These are phyloP conservation scores for Fraxinus velutina DNA, from an alignment of 305 asterid species.

Conservation along the genomic window DNA sequence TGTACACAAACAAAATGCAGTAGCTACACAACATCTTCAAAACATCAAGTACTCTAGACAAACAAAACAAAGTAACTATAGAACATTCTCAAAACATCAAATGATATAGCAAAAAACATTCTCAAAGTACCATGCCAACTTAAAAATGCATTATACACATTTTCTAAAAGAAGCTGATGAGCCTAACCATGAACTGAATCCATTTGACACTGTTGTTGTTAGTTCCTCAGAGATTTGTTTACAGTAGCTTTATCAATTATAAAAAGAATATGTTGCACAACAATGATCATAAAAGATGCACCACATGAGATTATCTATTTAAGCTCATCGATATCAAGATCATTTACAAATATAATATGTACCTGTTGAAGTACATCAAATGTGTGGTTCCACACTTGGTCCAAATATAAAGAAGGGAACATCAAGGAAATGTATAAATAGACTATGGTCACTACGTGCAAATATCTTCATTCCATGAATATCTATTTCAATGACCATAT, in stretches of 20 bases:
- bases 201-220: conserved; percentile 19
- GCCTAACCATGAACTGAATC: conserved; percentile 17
- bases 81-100: no score
- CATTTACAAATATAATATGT: not conserved
- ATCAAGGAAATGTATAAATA: not conserved
- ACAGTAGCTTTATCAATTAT: not conserved
- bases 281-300: not conserved
- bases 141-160: no score
- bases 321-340: not conserved
- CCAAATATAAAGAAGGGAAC: not conserved
- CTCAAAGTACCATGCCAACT: no score
- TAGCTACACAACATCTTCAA: no score
- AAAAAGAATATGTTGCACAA: not conserved
- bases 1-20: no score
- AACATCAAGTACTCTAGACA: no score
- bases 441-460: not conserved
- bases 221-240: not conserved
- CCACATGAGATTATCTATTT: not conserved
- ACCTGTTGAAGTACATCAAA: not conserved
- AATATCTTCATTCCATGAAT: no score
- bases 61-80: no score
- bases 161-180: not conserved
- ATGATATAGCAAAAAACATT: no score
- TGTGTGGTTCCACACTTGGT: not conserved
- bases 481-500: not conserved